A percentile compares a stretch with the other conserved stretches of the same genome.
Conservation (phyloP, 73 alveolate genomes). For the Paramecium bursaria region DNA sequence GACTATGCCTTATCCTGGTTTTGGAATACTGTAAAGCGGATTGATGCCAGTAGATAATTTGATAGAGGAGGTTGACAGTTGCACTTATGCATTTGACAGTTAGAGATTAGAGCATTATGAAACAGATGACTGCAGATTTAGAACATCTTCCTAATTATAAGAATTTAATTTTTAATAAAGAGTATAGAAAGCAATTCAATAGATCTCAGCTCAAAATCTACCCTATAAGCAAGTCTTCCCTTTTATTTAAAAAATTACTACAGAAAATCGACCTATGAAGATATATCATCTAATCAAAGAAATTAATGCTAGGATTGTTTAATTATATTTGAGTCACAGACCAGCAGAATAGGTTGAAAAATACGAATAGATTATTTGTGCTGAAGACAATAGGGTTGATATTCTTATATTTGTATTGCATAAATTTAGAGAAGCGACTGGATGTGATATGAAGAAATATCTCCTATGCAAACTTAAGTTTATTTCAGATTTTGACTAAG, state of each 20-base stretch:
- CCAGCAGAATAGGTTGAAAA: slow-evolving; percentile 37
- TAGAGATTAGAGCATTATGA: not conserved
- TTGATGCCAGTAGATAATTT: slow-evolving; percentile 11
- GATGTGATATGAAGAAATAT: slow-evolving; percentile 19
- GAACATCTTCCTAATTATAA: slow-evolving; percentile 22
- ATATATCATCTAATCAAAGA: not conserved
- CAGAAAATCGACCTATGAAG: slow-evolving; percentile 12
- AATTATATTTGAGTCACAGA: slow-evolving; percentile 2
- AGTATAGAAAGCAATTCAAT: slow-evolving; percentile 10
- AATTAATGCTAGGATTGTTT: slow-evolving; percentile 1
- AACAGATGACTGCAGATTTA: not conserved
- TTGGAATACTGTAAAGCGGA: not conserved
- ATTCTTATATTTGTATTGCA: slow-evolving; percentile 21
- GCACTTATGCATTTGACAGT: not conserved
- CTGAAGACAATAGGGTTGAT: slow-evolving; percentile 36
- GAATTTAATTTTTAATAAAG: not conserved
- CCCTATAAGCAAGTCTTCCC: slow-evolving; percentile 42
- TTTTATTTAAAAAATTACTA: not conserved
- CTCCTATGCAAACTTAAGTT: slow-evolving; percentile 19
- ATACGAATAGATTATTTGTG: slow-evolving; percentile 26
- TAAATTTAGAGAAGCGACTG: slow-evolving; percentile 14
- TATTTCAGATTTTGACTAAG: slow-evolving; percentile 50
- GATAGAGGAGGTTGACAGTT: slow-evolving; percentile 10
- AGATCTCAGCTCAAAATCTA: slow-evolving; percentile 6
- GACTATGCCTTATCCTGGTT: not conserved